A percentile compares a stretch with the other conserved stretches of the same genome.
Evolutionary conservation across 163 green algal species (phyloP).

Genomic region (Scenedesmus sp.): DNA sequence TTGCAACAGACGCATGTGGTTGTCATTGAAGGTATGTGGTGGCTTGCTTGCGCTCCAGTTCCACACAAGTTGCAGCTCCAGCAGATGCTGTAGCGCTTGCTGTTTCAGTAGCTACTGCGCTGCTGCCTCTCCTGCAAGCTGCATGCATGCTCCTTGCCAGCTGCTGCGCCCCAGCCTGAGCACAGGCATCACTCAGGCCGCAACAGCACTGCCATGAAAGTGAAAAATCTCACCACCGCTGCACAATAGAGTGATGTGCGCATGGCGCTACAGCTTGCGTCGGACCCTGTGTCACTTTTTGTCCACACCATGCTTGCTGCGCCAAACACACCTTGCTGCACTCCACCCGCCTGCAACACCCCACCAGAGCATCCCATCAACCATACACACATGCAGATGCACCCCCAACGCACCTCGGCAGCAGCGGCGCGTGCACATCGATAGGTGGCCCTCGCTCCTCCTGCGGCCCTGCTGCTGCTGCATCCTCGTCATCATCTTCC

Average conservation of each 20-base stretch:
- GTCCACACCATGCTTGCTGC: background rate
- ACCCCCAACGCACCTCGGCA: conserved; percentile 26
- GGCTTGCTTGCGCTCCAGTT: background rate
- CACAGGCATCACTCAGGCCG: background rate
- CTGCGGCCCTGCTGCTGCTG: conserved; percentile 6
- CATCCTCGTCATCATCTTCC: conserved; percentile 41
- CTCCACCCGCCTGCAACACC: background rate
- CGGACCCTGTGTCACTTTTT: background rate
- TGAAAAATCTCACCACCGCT: background rate
- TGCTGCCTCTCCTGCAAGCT: background rate
- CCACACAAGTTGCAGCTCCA: background rate
- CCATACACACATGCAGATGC: background rate
- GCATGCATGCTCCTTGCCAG: background rate
- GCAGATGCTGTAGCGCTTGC: background rate
- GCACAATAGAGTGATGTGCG: background rate
- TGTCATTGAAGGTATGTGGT: background rate
- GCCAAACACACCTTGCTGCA: background rate
- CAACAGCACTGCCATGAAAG: background rate
- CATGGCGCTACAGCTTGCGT: background rate
- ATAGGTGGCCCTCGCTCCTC: conserved; percentile 62
- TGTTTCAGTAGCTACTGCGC: background rate
- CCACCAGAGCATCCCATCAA: background rate
- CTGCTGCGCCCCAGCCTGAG: background rate
- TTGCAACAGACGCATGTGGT: too few relatives aligned
- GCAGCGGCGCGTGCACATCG: conserved; percentile 56